Evolutionary conservation across 345 rosid genomes (phyloP), one percentile per base, ranked within the genome.

Genomic region (Odontarrhena argentea): DNA sequence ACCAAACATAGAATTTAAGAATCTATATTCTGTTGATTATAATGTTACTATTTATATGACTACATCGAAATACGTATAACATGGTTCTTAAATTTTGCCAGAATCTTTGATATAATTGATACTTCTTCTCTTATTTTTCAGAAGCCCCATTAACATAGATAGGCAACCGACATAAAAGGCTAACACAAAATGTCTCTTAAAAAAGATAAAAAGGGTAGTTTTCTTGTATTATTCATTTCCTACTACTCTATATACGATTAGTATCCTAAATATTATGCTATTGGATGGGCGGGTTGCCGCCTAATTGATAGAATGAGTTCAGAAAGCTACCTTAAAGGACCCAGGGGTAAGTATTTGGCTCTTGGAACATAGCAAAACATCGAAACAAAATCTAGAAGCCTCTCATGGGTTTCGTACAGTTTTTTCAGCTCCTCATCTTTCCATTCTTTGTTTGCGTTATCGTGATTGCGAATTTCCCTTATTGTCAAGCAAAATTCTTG

Each of bases 391-490:
- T 94, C 96, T 52, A 94, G 85, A 79, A 94, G 77, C 79, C 82
- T 86, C 81, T 94, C 99, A 78, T 91, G 96, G 37, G 89, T 91
- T 81, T 88, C 99, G 53, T 91, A 91, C 13, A 94, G 85, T 77
- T 85, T 88, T 83, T 91, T 94, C 80, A 94, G 81, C 71, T 94
- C 99, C 60, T 87, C 97, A 68, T 94, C 96, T 32, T 92, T 79
- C 99, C 99, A 94, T 87, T 91, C 97, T 77, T 91, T 91, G 76
- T 91, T 88, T 54, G 96, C 81, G 66, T 94, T 94, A 68, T 94
- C 97, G 32, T 94, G 99, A 76, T 84, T 63, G 60, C 99, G 95
- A 60, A 91, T 91, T 10, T 94, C 99, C 96, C 99, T 91, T 74
- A 45, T 37, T 44, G 38, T 67, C 66, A 60, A 78, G 49, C 35